These are phyloP conservation scores for Trichoderma gracile DNA, from an alignment of 2,329 filamentous ascomycete genomes.

Conservation along the genomic window DNA sequence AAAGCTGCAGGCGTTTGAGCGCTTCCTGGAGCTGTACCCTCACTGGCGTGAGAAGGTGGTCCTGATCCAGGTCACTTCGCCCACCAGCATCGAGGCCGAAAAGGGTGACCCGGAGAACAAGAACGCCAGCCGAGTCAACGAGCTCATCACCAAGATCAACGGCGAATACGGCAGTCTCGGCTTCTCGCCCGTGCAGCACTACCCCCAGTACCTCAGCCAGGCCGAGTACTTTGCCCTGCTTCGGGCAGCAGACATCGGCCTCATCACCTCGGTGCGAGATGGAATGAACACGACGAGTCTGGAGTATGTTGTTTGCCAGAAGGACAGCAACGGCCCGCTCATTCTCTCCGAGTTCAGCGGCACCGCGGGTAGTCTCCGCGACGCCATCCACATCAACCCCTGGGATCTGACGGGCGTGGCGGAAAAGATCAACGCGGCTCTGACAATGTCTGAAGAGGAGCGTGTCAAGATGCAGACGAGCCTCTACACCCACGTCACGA, in stretches of 20 bases:
- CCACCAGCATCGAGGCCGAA: constrained; percentile 76
- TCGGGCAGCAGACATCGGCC: constrained; percentile 81
- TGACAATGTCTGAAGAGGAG: constrained; percentile 70
- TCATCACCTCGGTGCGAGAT: constrained; percentile 94
- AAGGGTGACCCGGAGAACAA: constrained; percentile 76
- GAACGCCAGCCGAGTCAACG: constrained; percentile 84
- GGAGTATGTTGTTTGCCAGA: constrained; percentile 92
- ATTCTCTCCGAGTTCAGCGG: constrained; percentile 97
- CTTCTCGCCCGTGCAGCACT: constrained; percentile 90
- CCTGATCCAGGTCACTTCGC: constrained; percentile 91
- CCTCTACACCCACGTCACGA: constrained; percentile 81
- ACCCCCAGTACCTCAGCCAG: constrained; percentile 85
- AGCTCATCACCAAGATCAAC: constrained; percentile 89
- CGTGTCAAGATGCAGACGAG: constrained; percentile 69
- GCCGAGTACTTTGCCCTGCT: constrained; percentile 96
- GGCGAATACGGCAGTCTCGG: constrained; percentile 84
- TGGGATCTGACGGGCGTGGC: constrained; percentile 89
- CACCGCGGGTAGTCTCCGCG: constrained; percentile 79
- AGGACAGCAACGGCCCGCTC: constrained; percentile 79
- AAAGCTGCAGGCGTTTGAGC: constrained; percentile 91
- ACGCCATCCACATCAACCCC: constrained; percentile 94
- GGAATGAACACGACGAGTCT: constrained; percentile 98
- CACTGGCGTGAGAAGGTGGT: constrained; percentile 92
- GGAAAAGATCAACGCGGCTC: constrained; percentile 75
- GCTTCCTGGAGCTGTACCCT: constrained; percentile 85